Percentiles rank a stretch among this genome's conserved stretches.
phyloP scores from a whole-genome alignment of 495 filamentous ascomycete genomes.

The Penicillium manginii region DNA sequence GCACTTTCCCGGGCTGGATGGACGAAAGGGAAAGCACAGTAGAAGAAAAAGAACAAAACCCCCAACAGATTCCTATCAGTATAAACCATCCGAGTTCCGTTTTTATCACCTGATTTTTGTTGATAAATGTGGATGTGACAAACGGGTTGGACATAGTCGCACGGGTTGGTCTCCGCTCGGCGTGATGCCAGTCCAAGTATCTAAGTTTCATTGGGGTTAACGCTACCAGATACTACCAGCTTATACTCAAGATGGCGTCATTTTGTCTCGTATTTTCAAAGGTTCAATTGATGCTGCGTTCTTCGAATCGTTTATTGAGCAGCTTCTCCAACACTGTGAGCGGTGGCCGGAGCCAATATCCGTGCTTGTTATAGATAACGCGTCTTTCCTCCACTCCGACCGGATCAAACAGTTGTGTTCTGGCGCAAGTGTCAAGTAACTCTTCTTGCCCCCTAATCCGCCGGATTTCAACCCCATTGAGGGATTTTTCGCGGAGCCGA shows the following conservation, averaged over 20 bases:
- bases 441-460: conserved; percentile 14
- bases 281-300: neutral
- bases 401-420: neutral
- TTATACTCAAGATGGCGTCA: neutral
- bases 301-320: neutral
- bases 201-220: neutral
- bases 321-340: too few species aligned
- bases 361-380: too few species aligned
- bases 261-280: neutral
- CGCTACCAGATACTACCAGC: neutral
- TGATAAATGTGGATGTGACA: neutral
- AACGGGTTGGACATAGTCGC: neutral
- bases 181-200: neutral
- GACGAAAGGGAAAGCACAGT: too few species aligned
- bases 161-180: neutral
- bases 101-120: neutral
- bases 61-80: neutral
- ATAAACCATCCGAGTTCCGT: neutral
- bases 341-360: too few species aligned
- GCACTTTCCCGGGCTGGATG: too few species aligned
- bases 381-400: neutral
- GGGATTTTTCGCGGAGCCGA: conserved; percentile 27
- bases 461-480: conserved; percentile 22
- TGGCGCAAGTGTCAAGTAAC: neutral
- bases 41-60: too few species aligned